Evolutionary conservation across 75 land plant species (phyloP), one percentile per base, ranked within the genome.

Genomic region (Selaginella tamariscina): DNA sequence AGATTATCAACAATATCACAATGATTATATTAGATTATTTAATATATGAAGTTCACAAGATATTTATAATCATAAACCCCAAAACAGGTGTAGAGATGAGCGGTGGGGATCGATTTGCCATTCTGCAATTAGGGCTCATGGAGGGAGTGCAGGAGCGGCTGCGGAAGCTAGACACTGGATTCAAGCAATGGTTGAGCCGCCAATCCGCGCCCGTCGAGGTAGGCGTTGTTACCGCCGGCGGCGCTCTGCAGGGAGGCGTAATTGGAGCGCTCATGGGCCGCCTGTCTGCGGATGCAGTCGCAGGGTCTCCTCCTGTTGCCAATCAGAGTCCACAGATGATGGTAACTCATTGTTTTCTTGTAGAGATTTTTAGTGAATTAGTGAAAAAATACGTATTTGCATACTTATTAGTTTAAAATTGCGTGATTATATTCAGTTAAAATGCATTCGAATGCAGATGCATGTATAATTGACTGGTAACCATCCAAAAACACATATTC

Each of bases 181-280:
- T 85, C 66, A 82, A 72, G 70, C 13, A 62, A 0, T 90, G 96
- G 96, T 67, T 87, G 1, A 63, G 82, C 65, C 74, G 78, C 75
- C 96, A 91, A 74, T 66, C 88, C 2, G 60, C 82, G n/a, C 77
- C 96, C 0, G 86, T 91, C 8, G 93, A 91, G 69, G 88, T 85
- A 32, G 88, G 82, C 28, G 39, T 85, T 55, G 81, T 79, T 32
- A 88, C 96, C 22, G 81, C 79, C 68, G 74, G 78, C 65, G 75
- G 82, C 73, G 92, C 88, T 49, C 62, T 66, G 1, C 88, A 88
- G 70, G 96, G 96, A 0, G 96, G 86, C 11, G 86, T 79, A 30
- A 85, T 91, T 30, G 96, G 96, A 22, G 92, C 54, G 2, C 78
- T 92, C 64, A 84, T 92, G 94, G 97, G 97, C 2, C 74, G 84